Conservation (phyloP, 345 rosid species). For the Microthlaspi erraticum region DNA sequence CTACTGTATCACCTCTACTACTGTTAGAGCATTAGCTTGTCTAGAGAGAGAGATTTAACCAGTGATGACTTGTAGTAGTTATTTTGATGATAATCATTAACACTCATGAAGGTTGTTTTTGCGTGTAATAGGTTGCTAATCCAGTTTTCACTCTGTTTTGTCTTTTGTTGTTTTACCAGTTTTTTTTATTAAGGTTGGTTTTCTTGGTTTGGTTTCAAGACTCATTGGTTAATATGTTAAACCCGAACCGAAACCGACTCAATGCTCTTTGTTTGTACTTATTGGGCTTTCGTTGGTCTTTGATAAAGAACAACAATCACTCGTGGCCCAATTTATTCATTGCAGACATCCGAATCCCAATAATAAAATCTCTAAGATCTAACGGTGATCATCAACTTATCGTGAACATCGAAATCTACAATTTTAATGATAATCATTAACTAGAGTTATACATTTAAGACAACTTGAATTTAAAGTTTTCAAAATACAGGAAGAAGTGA, state of each 20-base stretch:
- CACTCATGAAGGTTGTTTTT: background rate
- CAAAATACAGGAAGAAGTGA: background rate
- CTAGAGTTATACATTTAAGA: background rate
- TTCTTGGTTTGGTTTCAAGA: background rate
- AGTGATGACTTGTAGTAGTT: background rate
- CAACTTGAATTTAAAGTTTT: constrained; percentile 6
- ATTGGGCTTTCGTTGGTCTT: background rate
- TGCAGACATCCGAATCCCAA: constrained; percentile 15
- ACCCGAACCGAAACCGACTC: background rate
- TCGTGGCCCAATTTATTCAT: background rate
- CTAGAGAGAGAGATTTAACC: background rate
- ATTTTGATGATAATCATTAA: background rate
- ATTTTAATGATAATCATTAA: background rate
- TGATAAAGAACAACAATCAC: background rate
- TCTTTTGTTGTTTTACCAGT: background rate
- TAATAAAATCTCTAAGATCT: background rate
- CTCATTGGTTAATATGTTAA: background rate
- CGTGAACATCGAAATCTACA: constrained; percentile 19
- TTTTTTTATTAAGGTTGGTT: background rate
- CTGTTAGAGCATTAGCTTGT: background rate
- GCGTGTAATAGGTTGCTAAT: background rate
- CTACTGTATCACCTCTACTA: background rate
- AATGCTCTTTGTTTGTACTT: too few species aligned
- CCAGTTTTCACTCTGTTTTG: background rate
- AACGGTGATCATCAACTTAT: constrained; percentile 11